Evolutionary conservation across 1,139 yeast species (phyloP).

Genomic region (Taphrina wiesneri): DNA sequence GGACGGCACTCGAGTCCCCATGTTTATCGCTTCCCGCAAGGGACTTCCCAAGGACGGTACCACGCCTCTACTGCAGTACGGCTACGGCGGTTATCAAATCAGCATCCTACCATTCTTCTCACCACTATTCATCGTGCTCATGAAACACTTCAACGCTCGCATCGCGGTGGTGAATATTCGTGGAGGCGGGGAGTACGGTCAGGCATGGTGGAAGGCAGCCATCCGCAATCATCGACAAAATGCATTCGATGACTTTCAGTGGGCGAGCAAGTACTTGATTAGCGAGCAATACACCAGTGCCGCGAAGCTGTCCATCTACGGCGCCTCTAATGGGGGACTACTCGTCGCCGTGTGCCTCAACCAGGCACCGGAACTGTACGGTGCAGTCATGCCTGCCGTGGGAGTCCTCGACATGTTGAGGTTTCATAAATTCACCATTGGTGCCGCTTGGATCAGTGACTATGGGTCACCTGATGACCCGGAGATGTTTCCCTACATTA

Average conservation of each 20-base stretch:
- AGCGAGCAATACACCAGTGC: constrained; percentile 20
- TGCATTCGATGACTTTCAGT: constrained; percentile 28
- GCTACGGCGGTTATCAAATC: constrained; percentile 30
- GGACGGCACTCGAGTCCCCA: constrained; percentile 33
- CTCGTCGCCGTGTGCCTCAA: constrained; percentile 21
- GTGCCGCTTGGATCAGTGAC: constrained; percentile 29
- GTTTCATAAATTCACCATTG: constrained; percentile 31
- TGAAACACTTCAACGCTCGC: constrained; percentile 29
- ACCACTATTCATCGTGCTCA: constrained; percentile 26
- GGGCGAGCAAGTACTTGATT: constrained; percentile 16
- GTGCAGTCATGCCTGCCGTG: constrained; percentile 31
- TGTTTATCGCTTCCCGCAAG: constrained; percentile 26
- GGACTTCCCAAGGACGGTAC: constrained; percentile 16
- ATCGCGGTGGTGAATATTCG: constrained; percentile 33
- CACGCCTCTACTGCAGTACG: constrained; percentile 26
- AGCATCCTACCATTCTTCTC: constrained; percentile 17
- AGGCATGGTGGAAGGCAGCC: constrained; percentile 32
- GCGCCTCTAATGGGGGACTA: constrained; percentile 29
- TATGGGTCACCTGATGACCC: constrained; percentile 21
- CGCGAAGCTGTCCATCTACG: constrained; percentile 22
- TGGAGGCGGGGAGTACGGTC: constrained; percentile 35
- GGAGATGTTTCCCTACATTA: constrained; percentile 22
- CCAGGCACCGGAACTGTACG: constrained; percentile 23
- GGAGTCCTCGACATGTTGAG: constrained; percentile 31
- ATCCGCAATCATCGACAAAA: constrained; percentile 19